phyloP scores from a whole-genome alignment of 805 yeast species.

The Zygotorulaspora danielsina region DNA sequence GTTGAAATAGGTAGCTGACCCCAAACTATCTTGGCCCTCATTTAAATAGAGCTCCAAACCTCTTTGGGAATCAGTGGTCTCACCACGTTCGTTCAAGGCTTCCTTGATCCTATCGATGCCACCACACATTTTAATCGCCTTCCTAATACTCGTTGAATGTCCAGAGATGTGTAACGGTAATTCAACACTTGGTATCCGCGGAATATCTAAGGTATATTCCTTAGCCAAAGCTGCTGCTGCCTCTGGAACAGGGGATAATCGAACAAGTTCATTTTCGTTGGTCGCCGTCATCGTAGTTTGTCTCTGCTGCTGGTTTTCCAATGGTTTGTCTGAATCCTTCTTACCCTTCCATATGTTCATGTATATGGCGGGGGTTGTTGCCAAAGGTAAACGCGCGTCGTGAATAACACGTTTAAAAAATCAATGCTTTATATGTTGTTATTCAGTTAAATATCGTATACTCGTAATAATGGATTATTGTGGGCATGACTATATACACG shows the following conservation, averaged over 20 bases:
- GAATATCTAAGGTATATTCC: slow-evolving; percentile 63
- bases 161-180: slow-evolving; percentile 62
- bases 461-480: too few species aligned
- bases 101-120: slow-evolving; percentile 43
- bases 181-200: slow-evolving; percentile 71
- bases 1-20: slow-evolving; percentile 34
- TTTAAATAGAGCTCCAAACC: slow-evolving; percentile 34
- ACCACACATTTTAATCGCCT: slow-evolving; percentile 68
- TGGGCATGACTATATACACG: not conserved
- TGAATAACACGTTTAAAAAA: too few species aligned
- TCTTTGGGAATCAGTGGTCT: slow-evolving; percentile 22
- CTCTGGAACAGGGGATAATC: slow-evolving; percentile 15
- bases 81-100: slow-evolving; percentile 31
- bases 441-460: too few species aligned
- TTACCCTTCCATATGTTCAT: not conserved
- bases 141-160: slow-evolving; percentile 43
- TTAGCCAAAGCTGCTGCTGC: slow-evolving; percentile 38
- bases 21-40: slow-evolving; percentile 40
- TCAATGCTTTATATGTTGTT: not conserved
- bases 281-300: too few species aligned
- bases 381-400: too few species aligned
- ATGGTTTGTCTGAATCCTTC: not conserved
- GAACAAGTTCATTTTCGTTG: slow-evolving; percentile 2
- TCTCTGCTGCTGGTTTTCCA: too few species aligned
- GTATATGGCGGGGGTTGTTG: not conserved